A percentile compares a stretch with the other conserved stretches of the same genome.
Conservation (phyloP, 768 basidiomycete species). For the Hebeloma cylindrosporum region DNA sequence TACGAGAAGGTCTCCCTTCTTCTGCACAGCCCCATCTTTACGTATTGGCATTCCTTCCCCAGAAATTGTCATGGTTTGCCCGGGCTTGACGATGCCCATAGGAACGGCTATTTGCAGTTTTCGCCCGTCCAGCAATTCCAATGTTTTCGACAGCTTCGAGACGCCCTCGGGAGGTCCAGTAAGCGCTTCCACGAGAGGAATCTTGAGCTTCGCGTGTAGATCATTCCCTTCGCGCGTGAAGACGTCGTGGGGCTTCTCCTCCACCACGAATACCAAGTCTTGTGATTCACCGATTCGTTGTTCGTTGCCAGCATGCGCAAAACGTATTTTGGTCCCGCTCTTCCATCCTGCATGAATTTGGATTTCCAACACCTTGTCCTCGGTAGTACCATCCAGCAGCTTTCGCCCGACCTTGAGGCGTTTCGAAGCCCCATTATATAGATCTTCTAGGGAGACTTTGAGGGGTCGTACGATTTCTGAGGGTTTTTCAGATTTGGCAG, state of each 20-base stretch:
- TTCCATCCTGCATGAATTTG: slow-evolving; percentile 90
- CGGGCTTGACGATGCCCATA: slow-evolving; percentile 69
- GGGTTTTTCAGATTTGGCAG: slow-evolving; percentile 32
- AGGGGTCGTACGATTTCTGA: slow-evolving; percentile 79
- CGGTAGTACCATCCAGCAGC: slow-evolving; percentile 67
- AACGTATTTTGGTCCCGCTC: slow-evolving; percentile 91
- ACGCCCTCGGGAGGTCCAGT: slow-evolving; percentile 42
- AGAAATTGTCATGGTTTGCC: slow-evolving; percentile 63
- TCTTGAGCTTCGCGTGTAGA: slow-evolving; percentile 55
- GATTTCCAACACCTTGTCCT: slow-evolving; percentile 87
- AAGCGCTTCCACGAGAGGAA: slow-evolving; percentile 85
- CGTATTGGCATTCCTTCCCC: slow-evolving; percentile 93
- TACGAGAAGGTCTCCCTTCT: slow-evolving; percentile 83
- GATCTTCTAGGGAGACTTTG: slow-evolving; percentile 81
- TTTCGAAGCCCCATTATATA: slow-evolving; percentile 84
- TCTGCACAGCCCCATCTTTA: slow-evolving; percentile 66
- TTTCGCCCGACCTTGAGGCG: slow-evolving; percentile 84
- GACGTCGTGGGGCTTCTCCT: slow-evolving; percentile 83
- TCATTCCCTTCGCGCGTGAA: slow-evolving; percentile 85
- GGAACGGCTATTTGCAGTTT: slow-evolving; percentile 71
- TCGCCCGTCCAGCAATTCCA: slow-evolving; percentile 80
- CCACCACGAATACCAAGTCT: slow-evolving; percentile 95
- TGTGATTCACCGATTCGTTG: slow-evolving; percentile 63
- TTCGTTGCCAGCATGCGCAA: slow-evolving; percentile 86
- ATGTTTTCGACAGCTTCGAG: slow-evolving; percentile 41